Percentiles rank a stretch among this genome's conserved stretches.
Evolutionary conservation across 768 basidiomycete species (phyloP).

Genomic region (Megacollybia marginata): DNA sequence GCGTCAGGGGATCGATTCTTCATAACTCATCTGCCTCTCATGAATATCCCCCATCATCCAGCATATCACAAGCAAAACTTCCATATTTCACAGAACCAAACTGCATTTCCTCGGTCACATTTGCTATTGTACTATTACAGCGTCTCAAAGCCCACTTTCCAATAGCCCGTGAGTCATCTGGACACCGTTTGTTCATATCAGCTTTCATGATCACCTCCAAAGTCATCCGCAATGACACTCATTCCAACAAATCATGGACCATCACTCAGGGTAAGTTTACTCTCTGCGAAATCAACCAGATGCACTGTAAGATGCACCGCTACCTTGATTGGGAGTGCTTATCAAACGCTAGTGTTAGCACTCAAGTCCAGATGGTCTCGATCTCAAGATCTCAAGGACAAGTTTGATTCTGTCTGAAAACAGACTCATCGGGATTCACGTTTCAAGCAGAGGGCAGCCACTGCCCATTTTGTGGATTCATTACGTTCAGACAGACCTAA

Average conservation of each 20-base stretch:
- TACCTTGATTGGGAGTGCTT: conserved; percentile 92
- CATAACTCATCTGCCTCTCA: conserved; percentile 80
- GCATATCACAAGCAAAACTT: conserved; percentile 51
- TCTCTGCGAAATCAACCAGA: conserved; percentile 89
- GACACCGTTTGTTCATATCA: conserved; percentile 85
- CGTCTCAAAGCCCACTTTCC: conserved; percentile 90
- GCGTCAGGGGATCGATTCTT: conserved; percentile 84
- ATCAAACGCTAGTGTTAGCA: too few species aligned
- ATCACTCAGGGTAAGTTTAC: conserved; percentile 84
- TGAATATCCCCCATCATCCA: conserved; percentile 58
- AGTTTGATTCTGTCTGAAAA: conserved; percentile 52
- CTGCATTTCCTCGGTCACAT: conserved; percentile 65
- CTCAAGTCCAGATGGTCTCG: too few species aligned
- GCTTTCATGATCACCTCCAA: conserved; percentile 91
- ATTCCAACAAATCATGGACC: conserved; percentile 89
- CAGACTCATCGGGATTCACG: conserved; percentile 48
- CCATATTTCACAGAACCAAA: conserved; percentile 81
- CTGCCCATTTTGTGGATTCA: conserved; percentile 56
- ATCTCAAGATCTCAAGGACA: too few species aligned
- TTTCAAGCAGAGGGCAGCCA: conserved; percentile 38
- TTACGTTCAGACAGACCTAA: conserved; percentile 52
- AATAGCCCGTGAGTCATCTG: conserved; percentile 82
- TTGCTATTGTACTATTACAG: conserved; percentile 62
- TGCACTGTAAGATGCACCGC: conserved; percentile 89
- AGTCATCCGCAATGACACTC: conserved; percentile 91